Evolutionary conservation across 208 protist genomes (phyloP).

Genomic region (Leishmania turanica): DNA sequence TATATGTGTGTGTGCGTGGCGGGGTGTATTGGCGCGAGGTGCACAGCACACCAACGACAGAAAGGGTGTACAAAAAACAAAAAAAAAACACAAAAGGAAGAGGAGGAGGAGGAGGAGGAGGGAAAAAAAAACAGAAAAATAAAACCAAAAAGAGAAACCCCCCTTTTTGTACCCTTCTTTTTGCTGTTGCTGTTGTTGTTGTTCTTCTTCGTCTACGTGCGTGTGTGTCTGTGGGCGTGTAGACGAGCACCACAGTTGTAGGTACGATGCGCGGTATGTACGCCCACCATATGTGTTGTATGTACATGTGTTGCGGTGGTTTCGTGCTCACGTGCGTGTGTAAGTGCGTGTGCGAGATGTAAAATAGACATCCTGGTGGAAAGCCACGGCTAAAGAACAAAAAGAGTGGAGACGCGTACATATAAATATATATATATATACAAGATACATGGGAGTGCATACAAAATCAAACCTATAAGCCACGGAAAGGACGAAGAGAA

Average conservation of each 20-base stretch:
- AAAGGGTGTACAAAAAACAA: not conserved
- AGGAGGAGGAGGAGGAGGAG: no score
- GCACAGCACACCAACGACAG: not conserved
- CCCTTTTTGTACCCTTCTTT: not conserved
- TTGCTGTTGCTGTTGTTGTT: no score
- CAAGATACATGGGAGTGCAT: no score
- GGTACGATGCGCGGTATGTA: not conserved
- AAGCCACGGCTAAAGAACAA: not conserved
- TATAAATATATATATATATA: not conserved
- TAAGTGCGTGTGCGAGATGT: no score
- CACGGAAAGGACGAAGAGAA: not conserved
- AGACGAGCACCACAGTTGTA: not conserved
- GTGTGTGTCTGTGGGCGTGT: not conserved
- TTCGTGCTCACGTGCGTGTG: no score
- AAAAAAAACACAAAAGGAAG: not conserved
- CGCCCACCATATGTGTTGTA: not conserved
- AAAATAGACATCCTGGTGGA: no score
- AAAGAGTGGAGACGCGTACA: not conserved
- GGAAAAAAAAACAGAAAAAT: not conserved
- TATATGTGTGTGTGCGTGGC: not conserved
- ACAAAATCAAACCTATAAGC: not conserved
- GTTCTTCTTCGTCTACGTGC: not conserved
- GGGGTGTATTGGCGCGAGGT: not conserved
- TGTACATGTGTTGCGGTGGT: no score
- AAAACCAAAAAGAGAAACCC: not conserved